phyloP scores from a whole-genome alignment of 1,284 basidiomycete species.

The Ceratobasidium sp. region DNA sequence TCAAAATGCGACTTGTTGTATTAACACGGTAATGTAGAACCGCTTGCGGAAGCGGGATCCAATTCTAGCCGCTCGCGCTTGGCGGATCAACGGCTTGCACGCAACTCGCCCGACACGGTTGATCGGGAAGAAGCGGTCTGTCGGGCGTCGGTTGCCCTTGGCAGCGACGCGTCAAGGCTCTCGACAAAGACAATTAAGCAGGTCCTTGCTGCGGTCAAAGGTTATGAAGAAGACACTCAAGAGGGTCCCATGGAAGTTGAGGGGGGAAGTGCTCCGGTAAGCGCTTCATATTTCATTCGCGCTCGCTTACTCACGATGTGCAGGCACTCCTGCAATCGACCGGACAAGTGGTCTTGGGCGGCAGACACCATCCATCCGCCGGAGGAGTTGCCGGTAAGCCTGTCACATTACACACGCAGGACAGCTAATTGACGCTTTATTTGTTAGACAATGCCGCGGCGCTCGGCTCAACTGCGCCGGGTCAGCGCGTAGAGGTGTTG shows the following conservation, averaged over 20 bases:
- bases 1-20: no score
- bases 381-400: background rate
- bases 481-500: background rate
- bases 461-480: no score
- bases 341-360: slow-evolving; percentile 9
- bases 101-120: no score
- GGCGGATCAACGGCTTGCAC: no score
- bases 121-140: background rate
- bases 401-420: no score
- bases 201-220: background rate
- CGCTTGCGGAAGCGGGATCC: no score
- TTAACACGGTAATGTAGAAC: no score
- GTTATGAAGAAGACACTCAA: background rate
- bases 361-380: slow-evolving; percentile 2
- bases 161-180: background rate
- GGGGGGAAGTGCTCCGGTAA: slow-evolving; percentile 38
- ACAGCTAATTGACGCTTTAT: background rate
- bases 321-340: slow-evolving; percentile 6
- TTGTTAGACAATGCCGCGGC: no score
- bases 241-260: slow-evolving; percentile 6
- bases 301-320: background rate
- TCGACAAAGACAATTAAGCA: background rate
- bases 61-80: no score
- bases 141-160: background rate
- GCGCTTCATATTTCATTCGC: background rate